Base-by-base conservation (phyloP, 2,329 filamentous ascomycete species). In the Fusarium guadeloupense region DNA sequence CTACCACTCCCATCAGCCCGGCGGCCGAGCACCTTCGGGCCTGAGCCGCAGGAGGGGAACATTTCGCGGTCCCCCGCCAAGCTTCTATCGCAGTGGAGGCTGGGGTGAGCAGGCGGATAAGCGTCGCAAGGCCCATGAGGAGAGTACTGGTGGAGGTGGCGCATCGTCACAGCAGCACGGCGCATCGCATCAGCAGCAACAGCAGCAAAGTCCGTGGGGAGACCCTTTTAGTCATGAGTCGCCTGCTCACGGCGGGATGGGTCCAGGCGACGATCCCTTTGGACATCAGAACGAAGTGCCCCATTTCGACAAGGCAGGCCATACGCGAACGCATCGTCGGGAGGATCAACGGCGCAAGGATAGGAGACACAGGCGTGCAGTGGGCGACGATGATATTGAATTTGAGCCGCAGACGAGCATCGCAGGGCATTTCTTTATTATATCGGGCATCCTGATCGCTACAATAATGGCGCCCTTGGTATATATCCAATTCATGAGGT, bases 51-150 rank as follows among this genome's bases (percentile, higher is more conserved):
- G 94, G 20, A 83, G 92, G 4, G 86, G 87, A 3, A 83, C 88
- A 5, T 97, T 96, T 75, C 85, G 85, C 17, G 94, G 94, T 0
- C 94, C 95, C 4, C 93, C 95, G 44, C 93, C 94, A 0, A 91
- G 87, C 62, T 98, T 97, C 78, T 97, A 92, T 76, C 84, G 89
- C 16, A 88, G 84, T 59, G 93, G 92, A 5, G 92, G 90, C 4
- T 96, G 92, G 84, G 91, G 91, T 41, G 74, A 78, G 4, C 85
- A 91, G 54, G 72, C 77, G 3, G 83, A 83, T 30, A 90, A 89
- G 76, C 75, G 87, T 31, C 75, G 77, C 48, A 80, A 81, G 30
- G 82, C 83, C 38, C 83, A 86, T 56, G 80, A 83, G 46, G 69
- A 75, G 40, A 71, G 72, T 58, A 78, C 68, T 69, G 75, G 71